Evolutionary conservation across 1,284 basidiomycete genomes (phyloP), one percentile per base, ranked within the genome.

Genomic region (Moniliella sp.): DNA sequence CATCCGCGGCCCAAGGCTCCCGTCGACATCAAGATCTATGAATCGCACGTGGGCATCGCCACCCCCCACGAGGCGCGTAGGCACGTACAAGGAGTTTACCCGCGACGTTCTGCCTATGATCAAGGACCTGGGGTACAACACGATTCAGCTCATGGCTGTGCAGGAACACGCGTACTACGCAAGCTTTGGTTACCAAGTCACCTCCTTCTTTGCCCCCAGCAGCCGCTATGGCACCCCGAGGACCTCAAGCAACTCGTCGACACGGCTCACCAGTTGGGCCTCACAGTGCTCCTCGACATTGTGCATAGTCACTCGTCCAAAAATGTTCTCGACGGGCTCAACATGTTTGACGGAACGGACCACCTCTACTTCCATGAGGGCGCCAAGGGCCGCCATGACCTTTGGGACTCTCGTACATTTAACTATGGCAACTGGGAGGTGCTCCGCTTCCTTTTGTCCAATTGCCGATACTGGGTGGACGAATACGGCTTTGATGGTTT

Each of bases 151-250:
- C 50, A 62, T 61, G 61, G 61, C 61, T 11, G 69, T 93, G 45
- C 86, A 93, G 80, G 84, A 94, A 60, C 88, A 97, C 51, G 80
- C 86, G 3, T 97, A 97, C 64, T 97, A 97, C 64, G 88, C 88
- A 77, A 83, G 84, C 1, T 97, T 97, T 53, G 88, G 88, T 10
- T 97, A 97, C 62, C 88, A 97, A 63, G 75, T 97, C 7, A 93
- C 84, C 17, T 86, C 72, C 62, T 94, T 94, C 68, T 97, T 97
- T 54, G 83, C 88, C n/a, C 78, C 78, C 5, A 86, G 79, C 46
- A 91, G 83, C 28, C 76, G 88, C 18, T 94, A 79, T 54, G 88
- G 51, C 25, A 52, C 46, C 13, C 88, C 0, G 88, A 97, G 54
- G 83, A 97, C 21, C 71, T 97, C 37, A 91, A 83, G 61, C 80